Conservation (phyloP, 768 basidiomycete species). For the Lepiota subincarnata region DNA sequence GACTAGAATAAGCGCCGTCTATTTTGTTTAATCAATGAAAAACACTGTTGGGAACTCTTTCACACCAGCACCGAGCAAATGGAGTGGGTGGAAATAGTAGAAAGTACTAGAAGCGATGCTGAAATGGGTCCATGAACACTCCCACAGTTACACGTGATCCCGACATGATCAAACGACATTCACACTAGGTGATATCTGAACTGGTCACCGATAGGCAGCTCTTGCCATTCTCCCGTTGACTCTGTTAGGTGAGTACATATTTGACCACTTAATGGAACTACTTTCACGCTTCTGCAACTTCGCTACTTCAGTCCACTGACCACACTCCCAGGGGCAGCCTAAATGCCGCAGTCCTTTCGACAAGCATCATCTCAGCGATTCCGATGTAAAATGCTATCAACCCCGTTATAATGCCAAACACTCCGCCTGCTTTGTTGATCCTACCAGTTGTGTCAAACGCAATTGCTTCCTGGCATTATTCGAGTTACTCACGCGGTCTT, state of each 20-base stretch:
- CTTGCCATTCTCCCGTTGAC: not conserved
- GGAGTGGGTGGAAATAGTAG: too few species aligned
- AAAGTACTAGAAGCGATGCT: too few species aligned
- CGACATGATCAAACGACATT: too few species aligned
- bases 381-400: constrained; percentile 46
- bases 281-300: not conserved
- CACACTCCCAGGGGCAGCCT: constrained; percentile 33
- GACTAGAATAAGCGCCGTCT: too few species aligned
- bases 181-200: too few species aligned
- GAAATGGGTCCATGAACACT: too few species aligned
- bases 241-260: not conserved
- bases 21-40: too few species aligned
- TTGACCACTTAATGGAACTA: not conserved
- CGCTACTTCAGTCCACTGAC: constrained; percentile 2
- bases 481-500: constrained; percentile 23
- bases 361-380: constrained; percentile 32
- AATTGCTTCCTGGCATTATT: not conserved
- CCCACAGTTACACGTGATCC: too few species aligned
- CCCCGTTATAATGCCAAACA: constrained; percentile 35
- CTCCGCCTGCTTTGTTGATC: constrained; percentile 36
- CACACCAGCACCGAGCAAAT: too few species aligned
- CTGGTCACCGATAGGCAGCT: too few species aligned
- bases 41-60: too few species aligned
- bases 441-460: constrained; percentile 17
- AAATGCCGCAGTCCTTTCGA: constrained; percentile 31